Evolutionary conservation across 108 stramenopile genomes (phyloP), one percentile per base, ranked within the genome.

Genomic region (Skeletonema grethae): DNA sequence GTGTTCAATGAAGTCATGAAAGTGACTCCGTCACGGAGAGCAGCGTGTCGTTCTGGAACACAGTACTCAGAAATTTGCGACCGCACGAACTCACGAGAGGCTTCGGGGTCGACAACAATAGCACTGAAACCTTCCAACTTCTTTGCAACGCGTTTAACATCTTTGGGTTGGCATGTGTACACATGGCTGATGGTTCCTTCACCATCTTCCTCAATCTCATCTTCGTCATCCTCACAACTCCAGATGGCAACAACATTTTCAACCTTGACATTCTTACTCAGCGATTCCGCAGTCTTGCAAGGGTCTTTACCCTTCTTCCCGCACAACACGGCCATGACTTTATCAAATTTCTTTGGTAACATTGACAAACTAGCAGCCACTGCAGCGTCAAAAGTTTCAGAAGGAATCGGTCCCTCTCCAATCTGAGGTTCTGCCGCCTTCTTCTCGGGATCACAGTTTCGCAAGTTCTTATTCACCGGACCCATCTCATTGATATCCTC

Each of bases 401-500:
- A 30, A 18, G 69, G 69, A 32, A 75, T 82, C 18, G 74, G 80
- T 8, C 80, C 73, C 35, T 70, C 30, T 3, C 74, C 80, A 63
- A 69, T 63, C 57, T 80, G 72, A 30, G 79, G 79, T 63, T 80
- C 79, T 10, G 72, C 67, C 29, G 72, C 72, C 68, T 73, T 69
- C 11, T 53, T 57, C 35, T 69, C 79, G 1, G 79, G 72, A 46
- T 80, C 79, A 38, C 79, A 80, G 10, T 80, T 25, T n/a, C 79
- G 57, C 35, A 80, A 60, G 60, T 82, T 82, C 65, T 67, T 82
- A 35, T 75, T 82, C 31, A 75, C 80, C 1, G 95, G 95, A 28
- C 95, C 95, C 28, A 86, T 80, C 12, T 79, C 79, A 31, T 82
- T 78, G 9, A 82, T 82, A 72, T 95, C 95, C 16, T 92, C 85